Base-by-base conservation (phyloP, 371 early-diverging fungal species). In the Capillidium rhysosporum region DNA sequence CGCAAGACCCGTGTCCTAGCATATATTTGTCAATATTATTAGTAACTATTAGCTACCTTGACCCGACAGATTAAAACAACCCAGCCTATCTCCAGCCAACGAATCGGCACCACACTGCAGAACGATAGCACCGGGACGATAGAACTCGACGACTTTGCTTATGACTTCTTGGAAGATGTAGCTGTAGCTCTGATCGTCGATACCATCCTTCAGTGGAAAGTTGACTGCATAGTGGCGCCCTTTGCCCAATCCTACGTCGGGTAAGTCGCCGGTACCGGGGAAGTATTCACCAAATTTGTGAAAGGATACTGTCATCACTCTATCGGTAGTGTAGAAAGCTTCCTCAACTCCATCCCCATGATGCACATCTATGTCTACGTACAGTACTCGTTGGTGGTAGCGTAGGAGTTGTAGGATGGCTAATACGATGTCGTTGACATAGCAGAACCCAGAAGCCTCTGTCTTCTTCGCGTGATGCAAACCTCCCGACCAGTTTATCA, bases 341-440 rank as follows among this genome's bases (percentile, higher is more conserved):
- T 99, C 99, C 65, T 94, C 89, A 29, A 99, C 99, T 39, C 99
- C 99, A 64, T 98, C 99, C 7, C 99, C 99, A 65, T 99, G 99
- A 67, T 99, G 99, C 25, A 98, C 86, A 63, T 99, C 99, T 61
- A 98, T 98, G 67, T 99, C 99, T 59, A 99, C 82, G 70, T 99
- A 99, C 29, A 99, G 69, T 10, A 99, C 98, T 47, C 98, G 83
- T 52, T 82, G 81, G 68, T 98, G 86, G 62, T 82, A 82, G 69
- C 84, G 75, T 58, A 99, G 66, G 47, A 99, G 74, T 68, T 98
- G 98, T 57, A 98, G 67, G 48, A 99, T 96, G 1, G 84, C 92
- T 29, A 99, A 65, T 1, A 94, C 95, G 61, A 98, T 98, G 61
- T 99, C 99, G 70, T 98, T 98, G n/a, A 98, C 89, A 71, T 98